Evolutionary conservation across 116 monocot genomes (phyloP).

Genomic region (Phalaenopsis hybrid): DNA sequence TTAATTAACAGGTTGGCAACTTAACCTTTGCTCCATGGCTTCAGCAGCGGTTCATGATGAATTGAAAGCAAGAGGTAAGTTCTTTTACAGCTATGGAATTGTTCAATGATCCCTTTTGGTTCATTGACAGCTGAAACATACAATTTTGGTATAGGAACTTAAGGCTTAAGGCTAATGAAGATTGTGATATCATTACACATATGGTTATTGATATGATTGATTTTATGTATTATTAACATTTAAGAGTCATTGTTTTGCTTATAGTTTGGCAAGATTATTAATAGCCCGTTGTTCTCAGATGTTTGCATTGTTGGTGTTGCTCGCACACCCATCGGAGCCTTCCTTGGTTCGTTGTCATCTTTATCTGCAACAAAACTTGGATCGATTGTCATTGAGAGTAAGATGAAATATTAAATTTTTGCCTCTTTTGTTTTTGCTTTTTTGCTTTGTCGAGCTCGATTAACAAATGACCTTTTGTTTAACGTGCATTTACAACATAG

Average conservation of each 20-base stretch:
- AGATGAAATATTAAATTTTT: slow-evolving; percentile 3
- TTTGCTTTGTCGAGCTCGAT: slow-evolving; percentile 5
- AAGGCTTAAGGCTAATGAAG: not conserved
- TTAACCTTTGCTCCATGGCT: not conserved
- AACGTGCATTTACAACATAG: not conserved
- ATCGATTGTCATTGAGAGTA: slow-evolving; percentile 73
- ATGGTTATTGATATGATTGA: not conserved
- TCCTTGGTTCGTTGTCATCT: slow-evolving; percentile 83
- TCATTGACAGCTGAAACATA: not conserved
- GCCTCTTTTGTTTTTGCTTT: not conserved
- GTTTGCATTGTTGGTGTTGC: slow-evolving; percentile 88
- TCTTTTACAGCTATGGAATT: not conserved
- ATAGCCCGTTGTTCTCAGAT: slow-evolving; percentile 36
- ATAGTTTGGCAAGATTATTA: not conserved
- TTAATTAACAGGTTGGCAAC: not conserved
- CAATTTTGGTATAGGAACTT: not conserved
- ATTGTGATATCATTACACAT: not conserved
- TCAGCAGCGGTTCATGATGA: slow-evolving; percentile 1
- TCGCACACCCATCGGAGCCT: slow-evolving; percentile 84
- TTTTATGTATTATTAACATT: not conserved
- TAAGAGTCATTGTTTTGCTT: not conserved
- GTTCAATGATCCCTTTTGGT: not conserved
- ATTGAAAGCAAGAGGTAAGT: slow-evolving; percentile 10
- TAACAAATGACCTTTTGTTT: slow-evolving; percentile 4
- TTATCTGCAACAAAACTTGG: slow-evolving; percentile 86